Evolutionary conservation across 257 asterid species (phyloP), one percentile per base, ranked within the genome.

Genomic region (Buddleja alternifolia): DNA sequence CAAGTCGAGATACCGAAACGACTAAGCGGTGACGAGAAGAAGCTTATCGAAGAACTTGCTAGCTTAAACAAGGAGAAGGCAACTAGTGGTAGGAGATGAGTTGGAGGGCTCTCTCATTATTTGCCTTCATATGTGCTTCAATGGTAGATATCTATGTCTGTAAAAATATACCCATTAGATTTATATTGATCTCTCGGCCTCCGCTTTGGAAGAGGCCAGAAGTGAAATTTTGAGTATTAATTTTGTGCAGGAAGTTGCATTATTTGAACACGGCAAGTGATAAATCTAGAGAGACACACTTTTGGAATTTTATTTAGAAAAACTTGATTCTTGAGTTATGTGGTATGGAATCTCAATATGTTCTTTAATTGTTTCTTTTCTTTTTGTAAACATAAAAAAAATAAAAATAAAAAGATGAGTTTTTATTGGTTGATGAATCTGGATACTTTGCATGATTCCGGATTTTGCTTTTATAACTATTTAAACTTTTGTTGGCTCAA

Each of bases 1-100:
- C 97, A 91, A 66, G 97, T 94, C 4, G 99, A 94, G 95, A 94
- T 94, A 52, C 99, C 99, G 1, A 91, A 94, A 63, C 86, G 97
- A 40, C 66, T 91, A 11, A 89, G 93, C 8, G 75, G 88, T 12
- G 97, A 94, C 64, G 99, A 94, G 84, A 83, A 66, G 86, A 91
- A 94, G 86, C 92, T 94, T 12, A 75, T 91, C 24, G 99, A 91
- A 80, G 99, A 91, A 60, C 91, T 94, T 44, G 90, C 97, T 0
- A 67, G 73, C 60, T 71, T 94, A 45, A 89, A 79, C 88, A 91
- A 89, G 87, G 86, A 76, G 17, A 91, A 87, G 83, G 81, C 96
- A 42, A 63, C 95, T 12, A 83, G 42, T 67, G 80, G 85, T 55
- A 81, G 79, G 66, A 85, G 97, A 69, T 92, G 5, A 83, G 74